Evolutionary conservation across 805 yeast species (phyloP).

Genomic region (Candida berthetii): DNA sequence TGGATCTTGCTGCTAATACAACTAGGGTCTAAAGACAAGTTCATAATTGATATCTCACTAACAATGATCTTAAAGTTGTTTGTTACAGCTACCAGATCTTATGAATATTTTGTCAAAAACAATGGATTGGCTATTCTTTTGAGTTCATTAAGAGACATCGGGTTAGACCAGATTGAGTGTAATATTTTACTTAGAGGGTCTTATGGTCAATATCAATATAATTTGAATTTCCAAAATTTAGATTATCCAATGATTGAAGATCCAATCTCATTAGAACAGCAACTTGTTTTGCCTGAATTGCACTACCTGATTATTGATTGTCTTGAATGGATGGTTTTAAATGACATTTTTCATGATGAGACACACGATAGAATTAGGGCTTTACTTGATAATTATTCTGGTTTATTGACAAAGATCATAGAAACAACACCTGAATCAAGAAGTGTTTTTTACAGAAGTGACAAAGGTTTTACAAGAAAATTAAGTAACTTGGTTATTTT

Average conservation of each 20-base stretch:
- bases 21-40: constrained; percentile 25
- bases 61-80: constrained; percentile 46
- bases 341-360: constrained; percentile 28
- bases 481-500: constrained; percentile 23
- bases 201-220: constrained; percentile 34
- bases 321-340: constrained; percentile 28
- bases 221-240: constrained; percentile 13
- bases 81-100: constrained; percentile 38
- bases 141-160: constrained; percentile 37
- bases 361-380: constrained; percentile 26
- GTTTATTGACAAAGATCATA: constrained; percentile 16
- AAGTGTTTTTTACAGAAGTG: constrained; percentile 25
- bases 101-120: constrained; percentile 42
- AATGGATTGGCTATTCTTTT: constrained; percentile 46
- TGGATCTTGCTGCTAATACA: constrained; percentile 55
- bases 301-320: constrained; percentile 25
- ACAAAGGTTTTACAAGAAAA: constrained; percentile 12
- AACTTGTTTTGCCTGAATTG: constrained; percentile 38
- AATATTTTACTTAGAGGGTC: constrained; percentile 36
- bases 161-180: constrained; percentile 24
- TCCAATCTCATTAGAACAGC: constrained; percentile 4
- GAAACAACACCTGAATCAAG: constrained; percentile 20
- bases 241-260: constrained; percentile 7
- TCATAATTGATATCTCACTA: constrained; percentile 23
- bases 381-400: constrained; percentile 19